These are phyloP conservation scores for Takakia lepidozioides DNA, from an alignment of 225 moss, liverwort and hornwort genomes.

Conservation along the genomic window DNA sequence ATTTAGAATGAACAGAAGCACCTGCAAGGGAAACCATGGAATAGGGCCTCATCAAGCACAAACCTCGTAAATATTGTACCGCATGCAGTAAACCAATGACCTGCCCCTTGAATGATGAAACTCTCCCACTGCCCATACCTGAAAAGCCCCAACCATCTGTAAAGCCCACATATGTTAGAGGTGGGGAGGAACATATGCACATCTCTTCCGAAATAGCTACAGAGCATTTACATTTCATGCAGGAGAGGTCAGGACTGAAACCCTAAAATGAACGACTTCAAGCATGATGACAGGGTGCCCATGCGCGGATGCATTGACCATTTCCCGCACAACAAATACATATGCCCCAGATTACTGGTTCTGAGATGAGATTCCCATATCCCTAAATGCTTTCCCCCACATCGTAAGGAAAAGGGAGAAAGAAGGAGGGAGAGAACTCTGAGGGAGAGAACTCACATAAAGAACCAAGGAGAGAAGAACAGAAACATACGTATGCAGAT, in stretches of 20 bases:
- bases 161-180: slow-evolving; percentile 2
- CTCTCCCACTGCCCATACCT: slow-evolving; percentile 28
- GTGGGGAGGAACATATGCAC: no score
- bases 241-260: not conserved
- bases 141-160: slow-evolving; percentile 43
- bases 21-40: no score
- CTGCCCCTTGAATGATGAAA: slow-evolving; percentile 34
- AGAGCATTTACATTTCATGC: no score
- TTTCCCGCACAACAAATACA: not conserved
- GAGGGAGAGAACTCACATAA: not conserved
- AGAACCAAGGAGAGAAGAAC: not conserved
- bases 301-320: not conserved
- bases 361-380: no score
- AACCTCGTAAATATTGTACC: slow-evolving; percentile 45
- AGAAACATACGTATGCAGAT: not conserved
- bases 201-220: no score
- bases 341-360: no score
- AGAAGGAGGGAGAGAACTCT: not conserved
- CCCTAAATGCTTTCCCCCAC: no score
- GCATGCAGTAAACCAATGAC: slow-evolving; percentile 45
- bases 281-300: not conserved
- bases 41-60: no score
- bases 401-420: not conserved
- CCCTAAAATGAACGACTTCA: not conserved
- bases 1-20: no score